A percentile compares a stretch with the other conserved stretches of the same genome.
phyloP scores from a whole-genome alignment of 495 filamentous ascomycete genomes.

The Melanomma pulvis-pyrius region DNA sequence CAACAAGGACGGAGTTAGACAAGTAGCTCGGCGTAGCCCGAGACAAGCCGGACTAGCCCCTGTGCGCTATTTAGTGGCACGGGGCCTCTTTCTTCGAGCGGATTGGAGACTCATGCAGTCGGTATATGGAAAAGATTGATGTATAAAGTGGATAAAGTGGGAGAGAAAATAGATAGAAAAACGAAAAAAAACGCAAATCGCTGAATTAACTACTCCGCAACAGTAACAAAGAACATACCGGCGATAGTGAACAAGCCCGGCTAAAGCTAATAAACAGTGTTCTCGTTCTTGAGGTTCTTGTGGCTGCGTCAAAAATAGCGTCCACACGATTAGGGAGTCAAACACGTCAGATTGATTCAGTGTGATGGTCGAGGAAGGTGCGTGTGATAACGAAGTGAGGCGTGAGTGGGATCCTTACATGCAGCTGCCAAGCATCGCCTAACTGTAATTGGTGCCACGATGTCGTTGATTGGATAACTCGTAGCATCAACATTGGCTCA shows the following conservation, averaged over 20 bases:
- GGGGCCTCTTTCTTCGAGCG: background rate
- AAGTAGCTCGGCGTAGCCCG: conserved; percentile 9
- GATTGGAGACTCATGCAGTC: background rate
- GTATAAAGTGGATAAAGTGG: background rate
- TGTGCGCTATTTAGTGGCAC: conserved; percentile 5
- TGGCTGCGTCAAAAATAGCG: background rate
- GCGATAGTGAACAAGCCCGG: background rate
- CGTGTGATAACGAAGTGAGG: conserved; percentile 3
- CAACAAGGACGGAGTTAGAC: background rate
- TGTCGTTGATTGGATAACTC: background rate
- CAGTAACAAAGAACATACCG: background rate
- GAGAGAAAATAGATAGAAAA: background rate
- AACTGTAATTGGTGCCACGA: background rate
- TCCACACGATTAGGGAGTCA: background rate
- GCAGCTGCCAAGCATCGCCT: background rate
- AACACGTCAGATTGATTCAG: background rate
- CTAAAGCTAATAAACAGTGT: background rate
- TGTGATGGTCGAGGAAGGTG: background rate
- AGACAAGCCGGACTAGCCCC: conserved; percentile 9
- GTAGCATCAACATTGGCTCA: background rate
- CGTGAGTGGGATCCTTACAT: background rate
- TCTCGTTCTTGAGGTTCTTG: background rate
- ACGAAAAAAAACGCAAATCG: background rate
- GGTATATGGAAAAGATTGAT: background rate
- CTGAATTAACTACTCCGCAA: background rate